Percentiles rank a stretch among this genome's conserved stretches.
phyloP scores from a whole-genome alignment of 176 grass and related monocot genomes.

The Aegilops bicornis region DNA sequence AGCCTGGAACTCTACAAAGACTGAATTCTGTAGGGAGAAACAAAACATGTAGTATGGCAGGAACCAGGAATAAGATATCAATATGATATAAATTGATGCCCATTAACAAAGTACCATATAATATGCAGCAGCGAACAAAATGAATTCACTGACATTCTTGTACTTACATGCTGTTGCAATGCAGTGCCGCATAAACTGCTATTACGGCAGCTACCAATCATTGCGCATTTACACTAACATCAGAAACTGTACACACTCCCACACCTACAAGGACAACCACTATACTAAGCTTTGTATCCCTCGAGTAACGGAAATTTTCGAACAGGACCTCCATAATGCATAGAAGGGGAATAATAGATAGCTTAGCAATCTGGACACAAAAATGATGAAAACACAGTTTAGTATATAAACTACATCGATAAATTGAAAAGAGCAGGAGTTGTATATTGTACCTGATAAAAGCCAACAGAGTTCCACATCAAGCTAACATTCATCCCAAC shows the following conservation, averaged over 20 bases:
- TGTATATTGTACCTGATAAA: constrained; percentile 52
- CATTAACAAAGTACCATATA: background rate
- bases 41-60: background rate
- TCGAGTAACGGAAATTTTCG: constrained; percentile 55
- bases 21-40: background rate
- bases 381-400: constrained; percentile 7
- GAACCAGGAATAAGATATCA: background rate
- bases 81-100: background rate
- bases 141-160: background rate
- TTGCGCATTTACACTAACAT: constrained; percentile 55
- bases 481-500: constrained; percentile 64
- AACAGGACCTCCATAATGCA: constrained; percentile 51
- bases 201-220: constrained; percentile 39
- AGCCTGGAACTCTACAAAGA: background rate
- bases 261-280: constrained; percentile 54
- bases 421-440: background rate
- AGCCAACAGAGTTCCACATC: constrained; percentile 73
- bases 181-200: constrained; percentile 59
- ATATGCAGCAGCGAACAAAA: background rate
- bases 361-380: constrained; percentile 45
- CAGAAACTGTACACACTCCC: constrained; percentile 57
- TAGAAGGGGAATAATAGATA: constrained; percentile 52
- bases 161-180: constrained; percentile 58
- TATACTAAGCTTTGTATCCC: constrained; percentile 61
- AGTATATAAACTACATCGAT: background rate